A percentile compares a stretch with the other conserved stretches of the same genome.
These are phyloP conservation scores for Neckera pumila DNA, from an alignment of 225 moss, liverwort and hornwort genomes.

Conservation along the genomic window DNA sequence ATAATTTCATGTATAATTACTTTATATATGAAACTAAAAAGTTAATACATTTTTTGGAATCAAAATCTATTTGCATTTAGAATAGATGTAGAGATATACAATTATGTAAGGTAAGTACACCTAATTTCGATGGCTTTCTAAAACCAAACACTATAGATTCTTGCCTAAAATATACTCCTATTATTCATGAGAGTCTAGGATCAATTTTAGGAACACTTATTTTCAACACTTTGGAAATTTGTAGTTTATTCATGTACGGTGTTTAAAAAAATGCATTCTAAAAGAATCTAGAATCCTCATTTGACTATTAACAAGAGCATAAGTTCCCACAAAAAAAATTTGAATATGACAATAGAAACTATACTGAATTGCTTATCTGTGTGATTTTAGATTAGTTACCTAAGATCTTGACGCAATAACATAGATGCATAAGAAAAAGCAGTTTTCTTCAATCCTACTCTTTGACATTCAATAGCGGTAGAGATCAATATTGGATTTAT, in stretches of 20 bases:
- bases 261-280: not conserved
- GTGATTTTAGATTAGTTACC: not conserved
- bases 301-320: not conserved
- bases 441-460: constrained; percentile 56
- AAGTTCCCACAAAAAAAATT: fast-evolving
- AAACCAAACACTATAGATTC: not conserved
- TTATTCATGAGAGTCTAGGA: not conserved
- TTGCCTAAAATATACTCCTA: not conserved
- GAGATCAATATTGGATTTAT: constrained; percentile 69
- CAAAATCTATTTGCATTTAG: too few species aligned
- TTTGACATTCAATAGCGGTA: constrained; percentile 78
- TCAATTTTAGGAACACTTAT: not conserved
- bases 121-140: too few species aligned
- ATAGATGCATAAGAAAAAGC: constrained; percentile 73
- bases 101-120: not conserved
- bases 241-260: not conserved
- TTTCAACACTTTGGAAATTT: not conserved
- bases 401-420: constrained; percentile 49
- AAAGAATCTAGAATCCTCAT: not conserved
- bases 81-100: too few species aligned
- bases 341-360: not conserved
- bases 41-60: too few species aligned
- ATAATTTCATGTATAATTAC: not conserved
- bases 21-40: not conserved
- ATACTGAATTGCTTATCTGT: not conserved